Conservation (phyloP, 2,329 filamentous ascomycete genomes). For the Fusarium sp. region DNA sequence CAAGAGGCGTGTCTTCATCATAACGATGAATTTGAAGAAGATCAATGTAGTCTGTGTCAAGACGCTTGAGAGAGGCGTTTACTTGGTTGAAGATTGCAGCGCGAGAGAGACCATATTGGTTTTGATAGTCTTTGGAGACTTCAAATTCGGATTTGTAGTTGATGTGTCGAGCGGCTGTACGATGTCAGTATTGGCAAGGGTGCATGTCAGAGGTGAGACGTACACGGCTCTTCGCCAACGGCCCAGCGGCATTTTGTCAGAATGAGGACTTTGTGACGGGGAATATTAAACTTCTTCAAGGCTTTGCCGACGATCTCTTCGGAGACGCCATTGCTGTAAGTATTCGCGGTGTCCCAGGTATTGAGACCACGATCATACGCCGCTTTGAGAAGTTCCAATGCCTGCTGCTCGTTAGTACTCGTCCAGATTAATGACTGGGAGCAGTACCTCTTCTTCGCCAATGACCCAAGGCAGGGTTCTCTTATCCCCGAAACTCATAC, state of each 20-base stretch:
- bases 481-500: constrained; percentile 35
- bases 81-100: constrained; percentile 37
- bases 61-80: constrained; percentile 34
- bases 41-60: constrained; percentile 59
- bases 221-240: constrained; percentile 32
- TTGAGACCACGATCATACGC: constrained; percentile 36
- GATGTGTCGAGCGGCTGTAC: constrained; percentile 12
- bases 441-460: constrained; percentile 19
- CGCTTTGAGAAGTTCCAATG: constrained; percentile 26
- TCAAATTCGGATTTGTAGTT: constrained; percentile 19
- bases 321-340: constrained; percentile 22
- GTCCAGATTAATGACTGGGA: accelerated
- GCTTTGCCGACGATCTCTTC: constrained; percentile 36
- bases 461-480: constrained; percentile 28
- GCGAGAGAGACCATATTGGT: constrained; percentile 36
- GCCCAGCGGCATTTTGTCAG: constrained; percentile 34
- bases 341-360: constrained; percentile 34
- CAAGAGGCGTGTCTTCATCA: constrained; percentile 55
- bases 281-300: constrained; percentile 28
- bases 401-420: neutral
- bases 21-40: constrained; percentile 65
- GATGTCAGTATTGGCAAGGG: accelerated
- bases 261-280: constrained; percentile 31
- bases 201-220: accelerated
- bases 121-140: constrained; percentile 37